A percentile compares a stretch with the other conserved stretches of the same genome.
Evolutionary conservation across 768 basidiomycete species (phyloP).

Genomic region (Agaricus sinodeliciosus): DNA sequence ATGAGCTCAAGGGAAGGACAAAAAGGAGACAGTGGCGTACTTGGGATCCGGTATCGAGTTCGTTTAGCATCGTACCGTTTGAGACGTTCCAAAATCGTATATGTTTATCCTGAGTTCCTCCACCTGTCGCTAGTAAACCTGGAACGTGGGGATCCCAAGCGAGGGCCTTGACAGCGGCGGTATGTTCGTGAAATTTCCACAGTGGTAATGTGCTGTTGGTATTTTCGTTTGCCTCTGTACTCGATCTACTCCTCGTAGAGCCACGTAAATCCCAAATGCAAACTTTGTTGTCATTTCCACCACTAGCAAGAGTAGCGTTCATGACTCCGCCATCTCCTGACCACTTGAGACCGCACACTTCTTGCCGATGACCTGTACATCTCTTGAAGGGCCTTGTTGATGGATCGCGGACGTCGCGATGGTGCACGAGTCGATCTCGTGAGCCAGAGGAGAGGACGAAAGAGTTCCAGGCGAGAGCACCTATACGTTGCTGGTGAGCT

Average conservation of each 20-base stretch:
- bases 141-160: conserved; percentile 97
- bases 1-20: conserved; percentile 8
- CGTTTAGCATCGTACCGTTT: conserved; percentile 77
- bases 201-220: conserved; percentile 41
- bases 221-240: conserved; percentile 26
- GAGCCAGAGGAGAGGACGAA: conserved; percentile 86
- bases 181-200: conserved; percentile 95
- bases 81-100: conserved; percentile 96
- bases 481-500: conserved; percentile 87
- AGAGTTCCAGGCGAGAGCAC: conserved; percentile 91
- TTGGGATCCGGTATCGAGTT: conserved; percentile 94
- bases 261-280: conserved; percentile 93
- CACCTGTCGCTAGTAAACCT: conserved; percentile 88
- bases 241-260: conserved; percentile 18
- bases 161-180: conserved; percentile 94
- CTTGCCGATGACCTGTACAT: conserved; percentile 77
- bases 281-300: conserved; percentile 98
- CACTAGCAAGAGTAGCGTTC: conserved; percentile 71
- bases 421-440: conserved; percentile 84
- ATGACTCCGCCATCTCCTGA: conserved; percentile 43
- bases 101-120: conserved; percentile 98
- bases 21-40: conserved; percentile 34
- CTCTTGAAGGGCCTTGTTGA: conserved; percentile 59
- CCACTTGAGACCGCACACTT: conserved; percentile 96
- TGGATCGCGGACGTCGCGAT: conserved; percentile 84